Percentiles rank a stretch among this genome's conserved stretches.
Evolutionary conservation across 495 filamentous ascomycete species (phyloP).

Genomic region (Aspergillus ellipticus): DNA sequence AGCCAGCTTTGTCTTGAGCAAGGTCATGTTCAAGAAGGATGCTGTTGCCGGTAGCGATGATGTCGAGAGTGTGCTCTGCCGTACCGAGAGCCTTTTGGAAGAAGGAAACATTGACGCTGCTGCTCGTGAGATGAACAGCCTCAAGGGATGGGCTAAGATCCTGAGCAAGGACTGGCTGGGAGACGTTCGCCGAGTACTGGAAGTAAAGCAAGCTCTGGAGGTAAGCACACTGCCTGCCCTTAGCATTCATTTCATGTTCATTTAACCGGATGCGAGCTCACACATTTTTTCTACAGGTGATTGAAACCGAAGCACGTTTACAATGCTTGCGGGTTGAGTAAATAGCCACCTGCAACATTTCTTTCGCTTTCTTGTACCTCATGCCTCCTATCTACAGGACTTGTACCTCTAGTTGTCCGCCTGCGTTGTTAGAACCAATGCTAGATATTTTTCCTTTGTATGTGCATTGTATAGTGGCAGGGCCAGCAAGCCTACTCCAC

Average conservation of each 20-base stretch:
- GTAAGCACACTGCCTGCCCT: conserved; percentile 47
- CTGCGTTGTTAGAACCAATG: conserved; percentile 39
- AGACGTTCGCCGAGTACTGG: conserved; percentile 82
- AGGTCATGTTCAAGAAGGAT: conserved; percentile 90
- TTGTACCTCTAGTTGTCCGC: conserved; percentile 46
- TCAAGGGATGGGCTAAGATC: conserved; percentile 91
- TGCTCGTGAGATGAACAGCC: conserved; percentile 88
- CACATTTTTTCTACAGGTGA: conserved; percentile 31
- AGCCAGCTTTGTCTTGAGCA: conserved; percentile 80
- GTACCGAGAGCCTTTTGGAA: conserved; percentile 84
- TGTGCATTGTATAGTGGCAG: conserved; percentile 4
- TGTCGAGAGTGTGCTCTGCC: conserved; percentile 86
- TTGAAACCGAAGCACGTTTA: conserved; percentile 48
- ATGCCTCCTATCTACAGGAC: conserved; percentile 33
- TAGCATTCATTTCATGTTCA: not conserved
- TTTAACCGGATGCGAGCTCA: conserved; percentile 17
- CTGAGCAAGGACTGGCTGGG: conserved; percentile 88
- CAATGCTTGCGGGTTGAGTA: conserved; percentile 50
- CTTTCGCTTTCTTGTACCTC: conserved; percentile 36
- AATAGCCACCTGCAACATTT: conserved; percentile 30
- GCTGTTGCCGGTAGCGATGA: conserved; percentile 83
- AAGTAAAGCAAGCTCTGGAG: conserved; percentile 93
- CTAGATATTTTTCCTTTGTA: conserved; percentile 40
- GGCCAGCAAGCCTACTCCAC: not conserved
- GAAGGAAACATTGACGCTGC: conserved; percentile 89